Percentiles rank a stretch among this genome's conserved stretches.
These are phyloP conservation scores for Triticum aestivum DNA, from an alignment of 176 grass and related monocot genomes.

Conservation along the genomic window IWGSC_CS_RefSeq_v2.1 NC_057798.1:42808043-42808542, in stretches of 20 bases:
- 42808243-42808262: slow-evolving; percentile 19
- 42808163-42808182: background rate
- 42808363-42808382: too few species aligned
- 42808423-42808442: slow-evolving; percentile 32
- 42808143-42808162: slow-evolving; percentile 13
- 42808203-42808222: background rate
- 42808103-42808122: background rate
- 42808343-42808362: slow-evolving; percentile 81
- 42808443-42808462: slow-evolving; percentile 65
- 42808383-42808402: too few species aligned
- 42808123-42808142: slow-evolving; percentile 3
- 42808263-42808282: background rate
- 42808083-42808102: slow-evolving; percentile 29
- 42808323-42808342: slow-evolving; percentile 63
- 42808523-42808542: background rate
- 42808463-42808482: slow-evolving; percentile 64
- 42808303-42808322: slow-evolving; percentile 80
- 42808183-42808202: background rate
- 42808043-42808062: background rate
- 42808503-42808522: slow-evolving; percentile 57
- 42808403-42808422: background rate
- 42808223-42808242: background rate
- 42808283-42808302: slow-evolving; percentile 8
- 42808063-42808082: too few species aligned
- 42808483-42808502: slow-evolving; percentile 79